Conservation (phyloP, 352 stramenopile species). For the Phytophthora rubi region DNA sequence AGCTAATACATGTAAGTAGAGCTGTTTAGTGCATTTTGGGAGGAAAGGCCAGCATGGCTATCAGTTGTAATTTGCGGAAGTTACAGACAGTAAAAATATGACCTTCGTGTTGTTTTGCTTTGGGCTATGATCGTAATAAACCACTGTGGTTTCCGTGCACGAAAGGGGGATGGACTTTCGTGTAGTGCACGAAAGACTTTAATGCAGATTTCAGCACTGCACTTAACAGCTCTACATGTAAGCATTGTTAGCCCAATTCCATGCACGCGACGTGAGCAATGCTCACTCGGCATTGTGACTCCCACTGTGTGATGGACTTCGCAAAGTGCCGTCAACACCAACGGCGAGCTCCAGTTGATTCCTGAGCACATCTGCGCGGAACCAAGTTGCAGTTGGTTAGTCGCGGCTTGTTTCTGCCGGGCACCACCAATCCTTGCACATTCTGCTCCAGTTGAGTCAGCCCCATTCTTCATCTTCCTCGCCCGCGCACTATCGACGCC, state of each 20-base stretch:
- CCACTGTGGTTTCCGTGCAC: too few relatives aligned
- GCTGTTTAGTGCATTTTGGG: too few relatives aligned
- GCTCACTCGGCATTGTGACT: background rate
- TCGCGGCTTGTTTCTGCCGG: conserved; percentile 6
- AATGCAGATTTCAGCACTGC: too few relatives aligned
- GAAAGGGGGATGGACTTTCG: too few relatives aligned
- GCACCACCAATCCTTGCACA: conserved; percentile 11
- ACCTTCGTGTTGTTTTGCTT: too few relatives aligned
- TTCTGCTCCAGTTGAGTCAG: background rate
- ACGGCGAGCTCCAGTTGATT: conserved; percentile 1
- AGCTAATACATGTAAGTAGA: too few relatives aligned
- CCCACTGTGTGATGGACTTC: background rate
- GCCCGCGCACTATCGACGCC: conserved; percentile 4
- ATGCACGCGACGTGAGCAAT: background rate
- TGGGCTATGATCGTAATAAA: too few relatives aligned
- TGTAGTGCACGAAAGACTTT: too few relatives aligned
- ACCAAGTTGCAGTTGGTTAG: conserved; percentile 10
- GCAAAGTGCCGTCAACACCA: conserved; percentile 1
- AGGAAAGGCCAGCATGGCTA: too few relatives aligned
- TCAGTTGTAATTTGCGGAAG: too few relatives aligned
- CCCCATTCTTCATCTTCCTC: conserved; percentile 20
- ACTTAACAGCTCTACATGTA: too few relatives aligned
- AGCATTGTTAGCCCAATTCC: background rate
- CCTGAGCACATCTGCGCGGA: conserved; percentile 2
- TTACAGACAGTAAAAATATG: too few relatives aligned